Base-by-base conservation (phyloP, 176 grass and related monocot species). In the Hordeum vulgare region DNA sequence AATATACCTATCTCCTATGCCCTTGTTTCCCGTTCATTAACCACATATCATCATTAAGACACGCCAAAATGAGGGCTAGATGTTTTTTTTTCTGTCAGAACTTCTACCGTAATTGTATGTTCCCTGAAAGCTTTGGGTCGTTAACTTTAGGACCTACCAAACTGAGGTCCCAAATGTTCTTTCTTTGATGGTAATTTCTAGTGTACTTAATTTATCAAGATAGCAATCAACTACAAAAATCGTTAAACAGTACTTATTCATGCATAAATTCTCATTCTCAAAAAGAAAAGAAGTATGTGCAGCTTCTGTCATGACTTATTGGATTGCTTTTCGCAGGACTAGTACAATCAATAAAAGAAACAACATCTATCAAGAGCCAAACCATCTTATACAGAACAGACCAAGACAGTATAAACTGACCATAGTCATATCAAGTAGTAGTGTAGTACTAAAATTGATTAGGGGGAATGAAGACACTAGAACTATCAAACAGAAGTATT, bases 401-500 rank as follows among this genome's bases (percentile, higher is more conserved):
- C 13, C 25, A 65, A 9, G 37, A 44, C 24, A 71, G 39, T 21
- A 40, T 58, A 73, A 24, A 24, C 27, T 35, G 59, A 74, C 45
- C 42, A 42, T 65, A 74, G 20, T 41, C 62, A 49, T 49, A 36
- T 27, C 44, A 76, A 34, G 7, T 71, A 63, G 10, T n/a, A 67
- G 51, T 9, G 7, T 71, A 63, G 10, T n/a, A 67, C 61, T 9
- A 74, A 74, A 60, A 27, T 10, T 69, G 68, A 70, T 79, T 7
- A 70, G 33, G 51, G 71, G 42, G 53, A 65, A 57, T 9, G 54
- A 86, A 51, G 37, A 56, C 11, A 60, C 23, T 6, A n/a, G 54
- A 9, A 51, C 7, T 63, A 80, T 64, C 29, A 21, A 54, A 31
- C 15, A 49, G 27, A 68, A 84, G 34, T 14, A 83, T 67, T 97